Evolutionary conservation across 2,329 filamentous ascomycete species (phyloP).

Genomic region (Nothophoma quercina): DNA sequence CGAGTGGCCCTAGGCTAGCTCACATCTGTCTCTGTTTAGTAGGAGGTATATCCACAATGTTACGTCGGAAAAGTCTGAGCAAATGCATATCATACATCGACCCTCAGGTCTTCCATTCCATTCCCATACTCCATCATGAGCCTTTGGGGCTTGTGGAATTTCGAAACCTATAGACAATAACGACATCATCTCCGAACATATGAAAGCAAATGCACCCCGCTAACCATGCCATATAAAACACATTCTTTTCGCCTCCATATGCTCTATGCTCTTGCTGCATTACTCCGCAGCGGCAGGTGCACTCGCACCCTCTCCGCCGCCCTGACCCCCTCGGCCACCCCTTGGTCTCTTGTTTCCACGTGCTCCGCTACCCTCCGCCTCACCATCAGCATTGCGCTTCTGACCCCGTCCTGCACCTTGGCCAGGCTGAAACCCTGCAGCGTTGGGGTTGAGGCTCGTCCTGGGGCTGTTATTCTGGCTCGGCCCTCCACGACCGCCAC

Average conservation of each 20-base stretch:
- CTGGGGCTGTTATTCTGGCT: constrained; percentile 34
- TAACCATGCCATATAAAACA: constrained; percentile 15
- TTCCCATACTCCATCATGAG: background rate
- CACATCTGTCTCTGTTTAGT: background rate
- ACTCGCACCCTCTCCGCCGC: constrained; percentile 23
- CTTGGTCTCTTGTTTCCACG: constrained; percentile 42
- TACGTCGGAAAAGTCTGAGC: background rate
- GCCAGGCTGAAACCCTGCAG: constrained; percentile 45
- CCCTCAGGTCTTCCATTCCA: background rate
- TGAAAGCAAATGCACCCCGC: constrained; percentile 18
- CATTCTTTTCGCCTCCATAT: constrained; percentile 6
- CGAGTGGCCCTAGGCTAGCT: background rate
- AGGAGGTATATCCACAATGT: background rate
- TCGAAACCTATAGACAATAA: background rate
- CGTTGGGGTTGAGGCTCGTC: constrained; percentile 45
- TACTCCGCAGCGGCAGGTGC: constrained; percentile 18
- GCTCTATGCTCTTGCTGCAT: background rate
- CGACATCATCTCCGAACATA: background rate
- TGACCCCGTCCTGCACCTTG: constrained; percentile 38
- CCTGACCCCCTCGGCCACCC: constrained; percentile 38
- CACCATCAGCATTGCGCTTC: constrained; percentile 45
- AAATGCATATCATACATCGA: background rate
- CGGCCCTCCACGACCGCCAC: constrained; percentile 28
- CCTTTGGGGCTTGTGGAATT: background rate
- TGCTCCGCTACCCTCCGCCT: constrained; percentile 35